Conservation (phyloP, 352 stramenopile species). For the Phytophthora vignae region DNA sequence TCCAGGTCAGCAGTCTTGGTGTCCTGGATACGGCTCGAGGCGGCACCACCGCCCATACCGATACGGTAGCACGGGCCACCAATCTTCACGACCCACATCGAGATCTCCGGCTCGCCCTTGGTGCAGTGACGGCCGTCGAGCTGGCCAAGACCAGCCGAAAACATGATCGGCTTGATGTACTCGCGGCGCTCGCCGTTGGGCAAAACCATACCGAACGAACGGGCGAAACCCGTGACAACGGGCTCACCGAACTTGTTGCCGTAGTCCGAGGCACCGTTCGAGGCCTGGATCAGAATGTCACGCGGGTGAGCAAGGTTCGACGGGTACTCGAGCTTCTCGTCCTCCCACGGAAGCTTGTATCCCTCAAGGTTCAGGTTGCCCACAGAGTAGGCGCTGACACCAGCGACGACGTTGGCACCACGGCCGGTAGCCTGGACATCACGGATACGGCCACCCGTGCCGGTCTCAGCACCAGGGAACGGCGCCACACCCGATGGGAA, state of each 20-base stretch:
- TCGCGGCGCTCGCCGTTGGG: constrained; percentile 96
- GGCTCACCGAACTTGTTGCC: constrained; percentile 99
- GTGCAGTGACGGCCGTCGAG: constrained; percentile 94
- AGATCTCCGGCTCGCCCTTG: constrained; percentile 95
- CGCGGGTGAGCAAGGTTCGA: constrained; percentile 90
- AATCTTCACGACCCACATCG: constrained; percentile 99
- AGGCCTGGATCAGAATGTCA: constrained; percentile 97
- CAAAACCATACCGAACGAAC: constrained; percentile 97
- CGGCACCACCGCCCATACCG: constrained; percentile 98
- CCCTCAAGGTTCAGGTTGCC: constrained; percentile 97
- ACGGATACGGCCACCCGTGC: constrained; percentile 97
- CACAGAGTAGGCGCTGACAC: constrained; percentile 88
- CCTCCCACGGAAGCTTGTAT: constrained; percentile 98
- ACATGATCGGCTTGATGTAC: constrained; percentile 99
- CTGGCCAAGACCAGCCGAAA: constrained; percentile 97
- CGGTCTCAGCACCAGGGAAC: constrained; percentile 97
- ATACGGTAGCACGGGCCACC: constrained; percentile 99
- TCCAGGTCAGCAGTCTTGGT: constrained; percentile 95
- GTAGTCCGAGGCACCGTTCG: constrained; percentile 99
- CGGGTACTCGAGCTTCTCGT: constrained; percentile 92
- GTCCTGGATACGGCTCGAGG: constrained; percentile 96
- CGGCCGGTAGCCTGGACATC: constrained; percentile 99
- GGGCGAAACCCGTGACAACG: constrained; percentile 98
- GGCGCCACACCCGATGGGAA: constrained; percentile 97
- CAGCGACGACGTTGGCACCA: constrained; percentile 95